Percentiles rank a stretch among this genome's conserved stretches.
phyloP scores from a whole-genome alignment of 768 basidiomycete genomes.

The Ramaria rubella region DNA sequence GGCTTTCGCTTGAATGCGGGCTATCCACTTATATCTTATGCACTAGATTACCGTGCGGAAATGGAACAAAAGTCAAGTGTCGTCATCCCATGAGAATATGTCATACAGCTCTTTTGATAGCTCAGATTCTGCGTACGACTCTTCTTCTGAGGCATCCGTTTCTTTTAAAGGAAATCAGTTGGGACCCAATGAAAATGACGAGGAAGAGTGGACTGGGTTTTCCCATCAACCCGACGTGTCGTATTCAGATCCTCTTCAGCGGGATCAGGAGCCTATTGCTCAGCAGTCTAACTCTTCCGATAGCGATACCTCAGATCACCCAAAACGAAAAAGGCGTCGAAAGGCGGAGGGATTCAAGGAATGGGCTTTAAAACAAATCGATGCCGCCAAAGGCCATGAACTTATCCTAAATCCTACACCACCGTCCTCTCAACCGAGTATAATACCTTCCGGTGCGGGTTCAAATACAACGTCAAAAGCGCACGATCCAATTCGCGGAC shows the following conservation, averaged over 20 bases:
- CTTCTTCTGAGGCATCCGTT: constrained; percentile 13
- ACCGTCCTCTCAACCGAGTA: constrained; percentile 10
- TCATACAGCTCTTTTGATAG: constrained; percentile 69
- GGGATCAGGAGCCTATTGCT: constrained; percentile 17
- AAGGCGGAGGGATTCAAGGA: constrained; percentile 61
- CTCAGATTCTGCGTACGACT: constrained; percentile 68
- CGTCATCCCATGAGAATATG: constrained; percentile 24
- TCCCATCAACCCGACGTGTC: constrained; percentile 12
- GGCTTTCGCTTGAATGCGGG: too few species aligned
- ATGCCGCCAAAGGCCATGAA: constrained; percentile 37
- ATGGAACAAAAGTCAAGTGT: constrained; percentile 39
- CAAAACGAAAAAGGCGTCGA: constrained; percentile 19
- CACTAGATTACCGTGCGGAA: constrained; percentile 36
- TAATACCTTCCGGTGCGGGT: not conserved
- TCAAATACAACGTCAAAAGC: constrained; percentile 17
- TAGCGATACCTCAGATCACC: constrained; percentile 10
- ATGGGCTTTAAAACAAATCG: constrained; percentile 82
- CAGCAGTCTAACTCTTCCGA: constrained; percentile 6
- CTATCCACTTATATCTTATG: too few species aligned
- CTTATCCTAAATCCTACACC: constrained; percentile 19
- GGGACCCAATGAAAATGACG: constrained; percentile 23
- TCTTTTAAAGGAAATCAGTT: too few species aligned
- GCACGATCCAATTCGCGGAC: constrained; percentile 55
- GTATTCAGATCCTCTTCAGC: constrained; percentile 16
- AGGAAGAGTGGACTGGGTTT: constrained; percentile 7